A percentile compares a stretch with the other conserved stretches of the same genome.
Evolutionary conservation across 2,329 filamentous ascomycete species (phyloP).

Genomic region (Aureobasidium melanogenum): DNA sequence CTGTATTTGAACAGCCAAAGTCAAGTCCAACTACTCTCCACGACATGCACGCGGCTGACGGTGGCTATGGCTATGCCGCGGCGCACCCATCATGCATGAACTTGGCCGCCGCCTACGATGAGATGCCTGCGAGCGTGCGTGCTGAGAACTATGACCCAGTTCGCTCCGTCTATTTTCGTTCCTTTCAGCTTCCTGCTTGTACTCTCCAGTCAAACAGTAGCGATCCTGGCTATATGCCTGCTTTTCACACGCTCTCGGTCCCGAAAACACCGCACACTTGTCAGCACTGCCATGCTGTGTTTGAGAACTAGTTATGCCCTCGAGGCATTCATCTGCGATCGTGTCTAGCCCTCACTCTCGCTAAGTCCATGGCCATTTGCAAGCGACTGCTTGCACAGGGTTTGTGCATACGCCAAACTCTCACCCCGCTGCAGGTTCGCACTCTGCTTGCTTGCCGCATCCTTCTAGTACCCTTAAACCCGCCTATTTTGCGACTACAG

Average conservation of each 20-base stretch:
- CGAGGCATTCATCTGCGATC: neutral
- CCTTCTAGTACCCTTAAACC: neutral
- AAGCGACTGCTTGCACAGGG: neutral
- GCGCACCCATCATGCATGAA: neutral
- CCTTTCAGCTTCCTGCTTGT: neutral
- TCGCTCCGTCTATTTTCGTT: slow-evolving; percentile 3
- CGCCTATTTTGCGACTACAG: neutral
- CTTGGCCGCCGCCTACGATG: neutral
- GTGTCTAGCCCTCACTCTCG: neutral
- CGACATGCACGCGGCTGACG: slow-evolving; percentile 4
- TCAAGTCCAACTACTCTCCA: neutral
- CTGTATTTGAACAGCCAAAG: neutral
- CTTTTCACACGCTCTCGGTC: neutral
- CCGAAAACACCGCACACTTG: neutral
- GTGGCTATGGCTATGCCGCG: slow-evolving; percentile 7
- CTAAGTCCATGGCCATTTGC: neutral
- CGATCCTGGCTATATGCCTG: neutral
- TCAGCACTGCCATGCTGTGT: slow-evolving; percentile 2
- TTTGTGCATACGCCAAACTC: slow-evolving; percentile 1
- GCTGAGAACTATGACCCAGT: neutral
- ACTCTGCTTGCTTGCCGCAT: neutral
- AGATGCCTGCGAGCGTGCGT: neutral
- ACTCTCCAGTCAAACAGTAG: neutral
- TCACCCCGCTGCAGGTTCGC: neutral
- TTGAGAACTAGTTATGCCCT: neutral